Base-by-base conservation (phyloP, 306 rosid genomes). In the Ziziphus jujuba region DNA sequence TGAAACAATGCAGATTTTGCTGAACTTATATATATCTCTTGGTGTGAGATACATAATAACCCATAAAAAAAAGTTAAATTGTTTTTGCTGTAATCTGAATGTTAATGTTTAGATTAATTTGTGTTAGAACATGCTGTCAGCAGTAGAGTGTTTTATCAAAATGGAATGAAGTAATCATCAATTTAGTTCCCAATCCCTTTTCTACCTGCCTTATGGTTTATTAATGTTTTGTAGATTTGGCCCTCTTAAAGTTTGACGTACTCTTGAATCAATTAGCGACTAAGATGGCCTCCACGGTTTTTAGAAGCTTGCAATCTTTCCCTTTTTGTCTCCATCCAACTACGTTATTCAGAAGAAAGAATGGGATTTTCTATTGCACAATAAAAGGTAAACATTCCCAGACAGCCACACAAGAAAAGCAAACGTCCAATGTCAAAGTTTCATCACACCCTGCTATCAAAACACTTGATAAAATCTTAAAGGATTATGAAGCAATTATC, bases 401-500 rank as follows among this genome's bases (percentile, higher is more conserved):
- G 77, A 76, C 87, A 53, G 82, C 82, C 28, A 82, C 90, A 28
- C 84, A 73, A 72, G 91, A 86, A 51, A 81, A 82, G 64, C 77
- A 80, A 31, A 58, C 71, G 21, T 63, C 83, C 63, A 81, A 69
- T 51, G 73, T 75, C 11, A 85, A 85, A 45, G 73, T 62, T 79
- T 74, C 90, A 7, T 63, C 76, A 12, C 31, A 11, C 63, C 74
- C 86, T 7, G 92, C 81, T 62, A 81, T 72, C 73, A 87, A 77
- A 70, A 66, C 66, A 59, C 67, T 83, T 12, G 85, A 86, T n/a
- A 83, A 69, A 72, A 72, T 81, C 67, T 72, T 84, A 21, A 82
- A 86, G 70, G 86, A 90, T 53, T 90, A 84, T 57, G 98, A 93
- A 72, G 82, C 97, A 36, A 13, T 90, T 54, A 90, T 90, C 71